A percentile compares a stretch with the other conserved stretches of the same genome.
Evolutionary conservation across 805 yeast species (phyloP).

Genomic region (Wickerhamiella musiphila): DNA sequence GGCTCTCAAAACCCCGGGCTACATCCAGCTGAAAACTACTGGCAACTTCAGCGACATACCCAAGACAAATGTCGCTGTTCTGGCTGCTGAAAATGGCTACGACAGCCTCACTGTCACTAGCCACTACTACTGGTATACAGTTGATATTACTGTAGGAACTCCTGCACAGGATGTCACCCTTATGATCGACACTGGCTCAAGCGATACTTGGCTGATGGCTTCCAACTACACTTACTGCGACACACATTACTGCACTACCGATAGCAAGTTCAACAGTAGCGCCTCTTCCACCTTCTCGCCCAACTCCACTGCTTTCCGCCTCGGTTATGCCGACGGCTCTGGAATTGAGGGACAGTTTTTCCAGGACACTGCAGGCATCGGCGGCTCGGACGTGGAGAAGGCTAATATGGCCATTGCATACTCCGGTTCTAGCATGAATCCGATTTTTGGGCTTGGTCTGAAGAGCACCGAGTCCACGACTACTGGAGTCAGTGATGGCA

Average conservation of each 20-base stretch:
- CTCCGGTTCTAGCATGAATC: not conserved
- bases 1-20: too few relatives aligned
- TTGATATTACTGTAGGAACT: constrained; percentile 30
- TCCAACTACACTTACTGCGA: constrained; percentile 9
- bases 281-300: constrained; percentile 16
- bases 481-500: not conserved
- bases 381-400: constrained; percentile 27
- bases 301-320: constrained; percentile 11
- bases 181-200: constrained; percentile 53
- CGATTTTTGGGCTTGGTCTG: constrained; percentile 2
- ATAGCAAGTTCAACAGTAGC: constrained; percentile 17
- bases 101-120: too few relatives aligned
- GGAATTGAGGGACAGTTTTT: constrained; percentile 39
- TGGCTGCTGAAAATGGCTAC: too few relatives aligned
- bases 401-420: constrained; percentile 2
- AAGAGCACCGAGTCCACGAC: constrained; percentile 2
- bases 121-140: too few relatives aligned
- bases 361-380: constrained; percentile 37
- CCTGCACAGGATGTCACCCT: constrained; percentile 34
- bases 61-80: too few relatives aligned
- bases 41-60: too few relatives aligned
- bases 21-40: too few relatives aligned
- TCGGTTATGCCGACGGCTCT: constrained; percentile 22
- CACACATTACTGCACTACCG: constrained; percentile 10
- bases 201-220: constrained; percentile 42